These are phyloP conservation scores for Yarrowia hollandica DNA, from an alignment of 805 yeast species.

Conservation along the genomic window DNA sequence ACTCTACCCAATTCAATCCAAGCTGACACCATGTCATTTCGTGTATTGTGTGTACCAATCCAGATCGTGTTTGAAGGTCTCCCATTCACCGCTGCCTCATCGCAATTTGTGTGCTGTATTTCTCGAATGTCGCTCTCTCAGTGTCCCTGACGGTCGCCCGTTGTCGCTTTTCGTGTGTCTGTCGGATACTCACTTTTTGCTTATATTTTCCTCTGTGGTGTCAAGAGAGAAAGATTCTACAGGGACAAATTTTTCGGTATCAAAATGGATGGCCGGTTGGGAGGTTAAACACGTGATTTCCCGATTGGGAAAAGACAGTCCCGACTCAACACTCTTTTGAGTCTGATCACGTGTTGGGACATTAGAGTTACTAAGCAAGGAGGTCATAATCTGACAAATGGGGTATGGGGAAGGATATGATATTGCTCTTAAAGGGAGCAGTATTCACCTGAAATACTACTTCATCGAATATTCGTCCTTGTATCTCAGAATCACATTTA, in stretches of 20 bases:
- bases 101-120: background rate
- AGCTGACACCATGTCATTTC: too few relatives aligned
- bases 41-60: too few relatives aligned
- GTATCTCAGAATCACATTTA: too few relatives aligned
- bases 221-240: conserved; percentile 29
- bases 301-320: conserved; percentile 28
- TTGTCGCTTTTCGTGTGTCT: background rate
- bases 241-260: conserved; percentile 26
- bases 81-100: too few relatives aligned
- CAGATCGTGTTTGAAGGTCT: too few relatives aligned
- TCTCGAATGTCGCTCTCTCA: background rate
- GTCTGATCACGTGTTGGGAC: background rate
- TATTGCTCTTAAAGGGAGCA: too few relatives aligned
- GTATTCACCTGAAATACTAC: too few relatives aligned
- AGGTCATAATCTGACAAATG: background rate
- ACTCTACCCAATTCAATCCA: too few relatives aligned
- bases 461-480: too few relatives aligned
- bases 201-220: conserved; percentile 29
- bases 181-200: conserved; percentile 27
- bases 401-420: too few relatives aligned
- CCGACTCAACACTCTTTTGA: conserved; percentile 3
- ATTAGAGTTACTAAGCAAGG: background rate
- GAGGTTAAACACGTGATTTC: conserved; percentile 22
- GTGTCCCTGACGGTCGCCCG: background rate
- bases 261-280: conserved; percentile 22